Percentiles rank a stretch among this genome's conserved stretches.
Conservation (phyloP, 495 filamentous ascomycete species). For the Oidiodendron maius region DNA sequence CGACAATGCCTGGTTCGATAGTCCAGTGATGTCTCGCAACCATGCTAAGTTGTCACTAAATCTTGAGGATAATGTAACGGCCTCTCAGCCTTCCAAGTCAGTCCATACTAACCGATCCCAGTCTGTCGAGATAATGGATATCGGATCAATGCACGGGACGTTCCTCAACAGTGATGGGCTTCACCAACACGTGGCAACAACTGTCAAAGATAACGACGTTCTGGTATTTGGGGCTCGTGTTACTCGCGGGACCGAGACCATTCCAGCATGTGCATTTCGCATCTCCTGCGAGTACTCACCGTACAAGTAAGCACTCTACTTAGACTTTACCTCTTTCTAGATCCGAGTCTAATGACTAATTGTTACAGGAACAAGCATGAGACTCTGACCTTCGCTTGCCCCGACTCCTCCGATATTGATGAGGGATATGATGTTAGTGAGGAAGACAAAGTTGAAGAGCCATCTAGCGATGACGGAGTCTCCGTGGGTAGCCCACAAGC, state of each 20-base stretch:
- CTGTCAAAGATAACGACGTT: slow-evolving; percentile 31
- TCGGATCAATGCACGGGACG: slow-evolving; percentile 54
- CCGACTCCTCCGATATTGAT: slow-evolving; percentile 40
- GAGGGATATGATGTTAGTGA: slow-evolving; percentile 38
- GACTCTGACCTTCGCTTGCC: slow-evolving; percentile 26
- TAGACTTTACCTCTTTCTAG: slow-evolving; percentile 2
- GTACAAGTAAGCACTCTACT: slow-evolving; percentile 11
- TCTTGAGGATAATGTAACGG: slow-evolving; percentile 37
- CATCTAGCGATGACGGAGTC: slow-evolving; percentile 9
- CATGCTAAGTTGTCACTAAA: slow-evolving; percentile 59
- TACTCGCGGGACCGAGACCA: slow-evolving; percentile 30
- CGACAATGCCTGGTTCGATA: slow-evolving; percentile 73
- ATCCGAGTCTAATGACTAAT: not conserved
- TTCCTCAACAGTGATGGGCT: slow-evolving; percentile 26
- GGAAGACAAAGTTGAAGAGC: slow-evolving; percentile 12
- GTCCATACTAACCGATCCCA: slow-evolving; percentile 19
- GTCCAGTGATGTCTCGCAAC: slow-evolving; percentile 72
- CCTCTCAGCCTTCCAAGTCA: not conserved
- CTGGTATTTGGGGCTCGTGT: slow-evolving; percentile 43
- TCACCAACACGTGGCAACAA: slow-evolving; percentile 27
- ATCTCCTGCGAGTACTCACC: slow-evolving; percentile 15
- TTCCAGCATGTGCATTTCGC: slow-evolving; percentile 28
- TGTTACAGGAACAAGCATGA: slow-evolving; percentile 37
- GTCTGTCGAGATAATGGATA: slow-evolving; percentile 38
- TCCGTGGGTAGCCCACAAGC: slow-evolving; percentile 16